These are phyloP conservation scores for Trichothecium roseum DNA, from an alignment of 2,329 filamentous ascomycete genomes.

Conservation along the genomic window DNA sequence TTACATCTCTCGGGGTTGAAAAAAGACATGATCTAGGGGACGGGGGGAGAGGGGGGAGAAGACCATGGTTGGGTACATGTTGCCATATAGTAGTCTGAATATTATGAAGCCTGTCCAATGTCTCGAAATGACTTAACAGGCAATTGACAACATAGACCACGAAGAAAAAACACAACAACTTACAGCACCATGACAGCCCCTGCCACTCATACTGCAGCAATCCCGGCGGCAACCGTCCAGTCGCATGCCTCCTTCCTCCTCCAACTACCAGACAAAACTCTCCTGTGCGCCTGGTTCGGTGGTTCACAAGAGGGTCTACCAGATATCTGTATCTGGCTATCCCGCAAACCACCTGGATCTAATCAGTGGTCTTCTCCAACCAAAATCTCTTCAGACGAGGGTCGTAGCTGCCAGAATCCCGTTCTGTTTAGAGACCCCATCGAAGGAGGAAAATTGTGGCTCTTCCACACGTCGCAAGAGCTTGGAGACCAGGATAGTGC, in stretches of 20 bases:
- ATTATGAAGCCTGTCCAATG: too few relatives aligned
- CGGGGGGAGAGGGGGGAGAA: too few relatives aligned
- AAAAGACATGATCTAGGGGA: too few relatives aligned
- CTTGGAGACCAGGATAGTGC: constrained; percentile 32
- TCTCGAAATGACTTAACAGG: too few relatives aligned
- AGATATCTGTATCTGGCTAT: constrained; percentile 32
- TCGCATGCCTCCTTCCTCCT: constrained; percentile 34
- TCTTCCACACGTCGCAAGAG: constrained; percentile 33
- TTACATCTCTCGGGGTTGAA: too few relatives aligned
- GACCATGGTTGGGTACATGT: too few relatives aligned
- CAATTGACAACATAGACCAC: too few relatives aligned
- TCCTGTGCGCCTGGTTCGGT: constrained; percentile 33
- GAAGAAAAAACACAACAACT: too few relatives aligned
- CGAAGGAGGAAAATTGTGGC: constrained; percentile 24
- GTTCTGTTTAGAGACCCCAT: constrained; percentile 26
- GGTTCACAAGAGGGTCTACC: constrained; percentile 32
- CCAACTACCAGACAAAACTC: constrained; percentile 24
- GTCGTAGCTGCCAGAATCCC: constrained; percentile 33
- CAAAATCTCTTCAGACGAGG: constrained; percentile 25
- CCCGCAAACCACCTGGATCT: constrained; percentile 19
- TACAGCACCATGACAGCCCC: too few relatives aligned
- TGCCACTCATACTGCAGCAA: neutral
- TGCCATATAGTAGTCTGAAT: too few relatives aligned
- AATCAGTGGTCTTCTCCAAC: constrained; percentile 19
- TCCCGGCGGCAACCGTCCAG: constrained; percentile 29